These are phyloP conservation scores for Fraxinus sp. DNA, from an alignment of 305 asterid species.

Conservation along the genomic window DNA sequence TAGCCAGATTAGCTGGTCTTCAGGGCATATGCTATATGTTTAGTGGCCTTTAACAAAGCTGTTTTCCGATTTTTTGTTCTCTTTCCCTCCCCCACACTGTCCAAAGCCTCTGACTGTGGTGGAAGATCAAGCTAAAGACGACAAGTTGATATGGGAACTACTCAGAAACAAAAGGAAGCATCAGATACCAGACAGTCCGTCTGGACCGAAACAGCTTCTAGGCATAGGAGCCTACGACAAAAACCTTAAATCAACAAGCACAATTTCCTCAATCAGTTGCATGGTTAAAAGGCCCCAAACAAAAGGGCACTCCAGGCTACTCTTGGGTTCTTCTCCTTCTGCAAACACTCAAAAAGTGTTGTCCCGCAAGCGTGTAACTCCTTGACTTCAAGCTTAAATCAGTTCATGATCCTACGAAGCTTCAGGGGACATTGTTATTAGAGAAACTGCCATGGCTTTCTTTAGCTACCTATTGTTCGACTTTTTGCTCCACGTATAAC, in stretches of 20 bases:
- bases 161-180: conserved; percentile 58
- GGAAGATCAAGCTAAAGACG: conserved; percentile 50
- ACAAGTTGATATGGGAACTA: conserved; percentile 51
- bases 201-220: conserved; percentile 37
- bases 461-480: neutral
- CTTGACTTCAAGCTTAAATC: conserved; percentile 26
- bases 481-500: neutral
- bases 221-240: conserved; percentile 34
- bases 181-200: conserved; percentile 37
- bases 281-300: conserved; percentile 25
- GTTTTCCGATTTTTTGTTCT: neutral
- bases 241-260: conserved; percentile 30
- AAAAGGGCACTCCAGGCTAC: conserved; percentile 33
- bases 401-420: neutral
- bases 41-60: neutral
- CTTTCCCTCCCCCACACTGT: conserved; percentile 2
- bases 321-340: conserved; percentile 56
- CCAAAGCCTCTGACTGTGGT: conserved; percentile 26
- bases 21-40: neutral
- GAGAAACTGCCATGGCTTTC: neutral
- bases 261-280: conserved; percentile 26
- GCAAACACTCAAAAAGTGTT: conserved; percentile 30
- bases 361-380: conserved; percentile 35
- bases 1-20: neutral
- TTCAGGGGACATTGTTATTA: neutral